Base-by-base conservation (phyloP, 495 filamentous ascomycete genomes). In the Neurospora africana region DNA sequence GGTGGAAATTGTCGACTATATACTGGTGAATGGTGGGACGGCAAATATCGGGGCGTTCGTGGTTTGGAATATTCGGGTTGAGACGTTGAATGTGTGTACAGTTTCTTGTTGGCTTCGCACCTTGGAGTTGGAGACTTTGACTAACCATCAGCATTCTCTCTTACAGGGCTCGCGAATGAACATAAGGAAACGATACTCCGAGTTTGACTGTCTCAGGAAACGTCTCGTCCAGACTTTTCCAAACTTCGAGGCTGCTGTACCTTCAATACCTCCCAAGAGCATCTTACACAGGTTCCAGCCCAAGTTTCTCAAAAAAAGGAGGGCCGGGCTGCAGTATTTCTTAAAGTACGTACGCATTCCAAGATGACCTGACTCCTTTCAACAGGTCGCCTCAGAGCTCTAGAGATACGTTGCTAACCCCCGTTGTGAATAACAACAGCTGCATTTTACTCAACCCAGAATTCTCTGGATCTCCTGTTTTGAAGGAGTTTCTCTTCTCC, bases 171-270 rank as follows among this genome's bases (percentile, higher is more conserved):
- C 83, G 43, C 79, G 78, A 19, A 87, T 88, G 79, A 83, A 84
- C 71, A 87, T 88, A 30, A 81, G 86, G 68, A 88, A 87, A 73
- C 82, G 86, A 69, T 88, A 87, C 76, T 87, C 85, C n/a, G 86
- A 88, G 68, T 87, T 88, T 73, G 84, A 87, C 75, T 84, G 84
- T 43, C 80, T 88, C 19, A 81, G 85, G 11, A 75, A 78, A 53
- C 80, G 81, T 53, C 81, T 88, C 5, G 78, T 87, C 41, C 79
- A 82, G 70, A 87, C 86, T 4, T 88, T 88, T 69, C 86, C 86
- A 2, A 80, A 79, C 69, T 88, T 86, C 33, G 81, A 85, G 74
- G 85, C 84, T 17, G 85, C 86, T 36, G 85, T 88, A 74, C 86
- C 86, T 19, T 78, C 80, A 53, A 75, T 88, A n/a, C 86, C 86